Percentiles rank a stretch among this genome's conserved stretches.
These are phyloP conservation scores for Boletellus sp. DNA, from an alignment of 1,284 basidiomycete genomes.

Conservation along the genomic window DNA sequence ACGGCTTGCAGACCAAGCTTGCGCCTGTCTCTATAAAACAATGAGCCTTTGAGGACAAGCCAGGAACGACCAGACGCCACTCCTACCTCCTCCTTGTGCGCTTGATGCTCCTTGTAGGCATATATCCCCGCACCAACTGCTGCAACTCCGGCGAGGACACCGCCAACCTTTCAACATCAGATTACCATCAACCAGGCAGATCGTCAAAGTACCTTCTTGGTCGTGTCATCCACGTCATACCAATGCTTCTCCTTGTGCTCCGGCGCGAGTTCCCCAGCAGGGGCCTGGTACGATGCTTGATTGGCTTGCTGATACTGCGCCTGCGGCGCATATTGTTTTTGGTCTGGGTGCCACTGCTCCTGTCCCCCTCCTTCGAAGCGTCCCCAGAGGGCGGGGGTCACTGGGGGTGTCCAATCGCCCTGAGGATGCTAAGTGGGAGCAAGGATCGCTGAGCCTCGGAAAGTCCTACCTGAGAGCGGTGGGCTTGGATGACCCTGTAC, in stretches of 20 bases:
- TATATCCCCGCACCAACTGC: conserved; percentile 48
- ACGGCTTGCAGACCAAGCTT: conserved; percentile 46
- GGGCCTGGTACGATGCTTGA: conserved; percentile 33
- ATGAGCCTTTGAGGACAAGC: background rate
- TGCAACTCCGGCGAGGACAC: conserved; percentile 51
- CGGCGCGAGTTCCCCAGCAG: conserved; percentile 34
- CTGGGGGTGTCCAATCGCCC: conserved; percentile 61
- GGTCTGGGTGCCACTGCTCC: conserved; percentile 12
- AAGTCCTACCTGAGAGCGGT: conserved; percentile 57
- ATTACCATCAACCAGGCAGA: conserved; percentile 1
- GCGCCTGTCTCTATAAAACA: conserved; percentile 46
- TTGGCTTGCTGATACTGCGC: conserved; percentile 23
- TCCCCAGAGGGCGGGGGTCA: conserved; percentile 67
- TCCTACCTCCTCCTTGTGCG: conserved; percentile 54
- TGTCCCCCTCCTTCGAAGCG: conserved; percentile 37
- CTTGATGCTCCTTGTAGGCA: conserved; percentile 54
- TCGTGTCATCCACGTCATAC: conserved; percentile 50
- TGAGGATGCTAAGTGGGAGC: conserved; percentile 25
- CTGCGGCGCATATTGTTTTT: conserved; percentile 24
- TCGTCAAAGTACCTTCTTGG: conserved; percentile 48
- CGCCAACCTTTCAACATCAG: conserved; percentile 49
- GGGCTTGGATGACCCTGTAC: conserved; percentile 71
- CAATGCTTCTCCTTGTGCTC: conserved; percentile 56
- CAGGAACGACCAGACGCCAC: background rate
- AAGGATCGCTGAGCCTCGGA: background rate